These are phyloP conservation scores for Fusarium globosum DNA, from an alignment of 2,329 filamentous ascomycete species.

Conservation along the genomic window DNA sequence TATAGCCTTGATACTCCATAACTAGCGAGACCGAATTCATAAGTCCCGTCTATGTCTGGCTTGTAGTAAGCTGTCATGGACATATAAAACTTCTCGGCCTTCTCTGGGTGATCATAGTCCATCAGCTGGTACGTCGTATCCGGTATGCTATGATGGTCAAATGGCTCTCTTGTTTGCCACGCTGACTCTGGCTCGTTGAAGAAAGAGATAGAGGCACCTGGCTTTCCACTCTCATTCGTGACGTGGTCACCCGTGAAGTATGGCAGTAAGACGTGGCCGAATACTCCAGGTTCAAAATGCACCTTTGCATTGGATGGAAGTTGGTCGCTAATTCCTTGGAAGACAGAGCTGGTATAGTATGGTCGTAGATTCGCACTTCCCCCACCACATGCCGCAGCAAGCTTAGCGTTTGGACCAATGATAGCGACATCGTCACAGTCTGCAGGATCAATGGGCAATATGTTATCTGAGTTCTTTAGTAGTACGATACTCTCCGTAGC, in stretches of 20 bases:
- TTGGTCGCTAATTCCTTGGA: slow-evolving; percentile 44
- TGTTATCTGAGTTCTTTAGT: slow-evolving; percentile 69
- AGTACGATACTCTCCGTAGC: slow-evolving; percentile 64
- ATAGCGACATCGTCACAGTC: slow-evolving; percentile 57
- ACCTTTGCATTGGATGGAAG: background rate
- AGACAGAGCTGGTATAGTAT: slow-evolving; percentile 47
- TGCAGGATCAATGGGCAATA: slow-evolving; percentile 60
- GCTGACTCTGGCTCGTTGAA: slow-evolving; percentile 19
- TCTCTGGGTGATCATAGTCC: slow-evolving; percentile 41
- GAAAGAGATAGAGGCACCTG: slow-evolving; percentile 16
- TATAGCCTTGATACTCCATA: slow-evolving; percentile 49
- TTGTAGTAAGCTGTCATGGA: slow-evolving; percentile 36
- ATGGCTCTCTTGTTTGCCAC: slow-evolving; percentile 1
- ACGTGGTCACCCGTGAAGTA: slow-evolving; percentile 14
- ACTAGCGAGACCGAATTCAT: slow-evolving; percentile 49
- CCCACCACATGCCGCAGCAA: slow-evolving; percentile 47
- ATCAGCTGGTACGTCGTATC: slow-evolving; percentile 44
- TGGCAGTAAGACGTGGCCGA: slow-evolving; percentile 15
- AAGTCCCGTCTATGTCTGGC: slow-evolving; percentile 32
- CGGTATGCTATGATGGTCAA: slow-evolving; percentile 39
- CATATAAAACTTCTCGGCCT: slow-evolving; percentile 32
- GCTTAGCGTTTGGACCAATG: slow-evolving; percentile 65
- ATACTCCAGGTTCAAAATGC: slow-evolving; percentile 26
- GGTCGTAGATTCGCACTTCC: slow-evolving; percentile 49
- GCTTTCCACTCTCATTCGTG: background rate